A percentile compares a stretch with the other conserved stretches of the same genome.
Evolutionary conservation across 177 flowering plant species (phyloP).

Genomic region (Vitis hybrid): DNA sequence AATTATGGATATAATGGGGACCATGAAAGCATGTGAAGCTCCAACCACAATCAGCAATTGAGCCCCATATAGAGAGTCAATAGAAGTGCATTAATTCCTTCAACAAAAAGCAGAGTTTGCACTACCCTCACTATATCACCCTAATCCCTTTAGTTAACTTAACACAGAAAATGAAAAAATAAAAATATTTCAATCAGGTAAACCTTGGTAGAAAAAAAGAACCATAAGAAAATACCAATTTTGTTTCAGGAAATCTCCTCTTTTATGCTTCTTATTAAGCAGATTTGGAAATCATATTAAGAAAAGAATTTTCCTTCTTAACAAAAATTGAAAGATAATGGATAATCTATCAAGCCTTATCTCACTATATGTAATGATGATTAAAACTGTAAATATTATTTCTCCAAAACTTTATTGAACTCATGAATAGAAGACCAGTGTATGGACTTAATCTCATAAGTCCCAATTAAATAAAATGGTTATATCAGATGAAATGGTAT

Average conservation of each 20-base stretch:
- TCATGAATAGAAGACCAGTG: too few species aligned
- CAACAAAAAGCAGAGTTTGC: constrained; percentile 87
- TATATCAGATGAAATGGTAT: too few species aligned
- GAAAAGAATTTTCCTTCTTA: neutral
- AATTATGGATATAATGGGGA: constrained; percentile 90
- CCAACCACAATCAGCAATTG: constrained; percentile 86
- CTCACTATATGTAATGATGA: neutral
- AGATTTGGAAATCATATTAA: neutral
- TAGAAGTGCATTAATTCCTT: constrained; percentile 83
- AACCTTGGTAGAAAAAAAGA: neutral
- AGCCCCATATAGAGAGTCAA: constrained; percentile 89
- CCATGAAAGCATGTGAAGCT: constrained; percentile 92
- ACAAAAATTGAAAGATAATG: neutral
- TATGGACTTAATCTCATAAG: too few species aligned
- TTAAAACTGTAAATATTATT: neutral
- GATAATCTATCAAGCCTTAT: neutral
- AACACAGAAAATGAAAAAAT: neutral
- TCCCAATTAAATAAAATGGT: neutral
- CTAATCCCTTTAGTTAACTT: constrained; percentile 33
- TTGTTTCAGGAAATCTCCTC: neutral
- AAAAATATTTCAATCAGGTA: too few species aligned
- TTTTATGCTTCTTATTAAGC: neutral
- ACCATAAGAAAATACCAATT: neutral
- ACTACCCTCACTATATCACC: constrained; percentile 91
- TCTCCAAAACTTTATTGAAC: neutral